Base-by-base conservation (phyloP, 345 rosid species). In the Rhodamnia rubescens region DNA sequence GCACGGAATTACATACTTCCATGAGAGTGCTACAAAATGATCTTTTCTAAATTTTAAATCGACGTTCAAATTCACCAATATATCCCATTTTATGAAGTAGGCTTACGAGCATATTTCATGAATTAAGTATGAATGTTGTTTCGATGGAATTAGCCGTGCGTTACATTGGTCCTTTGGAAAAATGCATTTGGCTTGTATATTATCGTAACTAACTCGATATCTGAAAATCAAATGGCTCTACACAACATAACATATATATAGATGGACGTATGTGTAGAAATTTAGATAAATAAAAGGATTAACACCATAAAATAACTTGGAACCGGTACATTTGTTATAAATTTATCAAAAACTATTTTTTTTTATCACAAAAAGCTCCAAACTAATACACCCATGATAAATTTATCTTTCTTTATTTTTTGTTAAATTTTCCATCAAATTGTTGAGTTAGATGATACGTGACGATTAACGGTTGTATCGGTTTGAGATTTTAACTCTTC, bases 381-480 rank as follows among this genome's bases (percentile, higher is more conserved):
- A 49, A 49, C 13, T 11, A 4, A 49, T 49, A 49, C 13, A 11
- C 51, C 10, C 11, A 3, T 10, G 13, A 49, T 2, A 49, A 49
- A 49, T 49, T 49, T 49, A 49, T 11, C 51, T 3, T 1, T 3
- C 12, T 1, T 49, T 49, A 49, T 0, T 11, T 49, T 49, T 2
- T 8, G 13, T 49, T 11, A 11, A 49, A 49, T 49, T 49, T 49
- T 49, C 13, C 1, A 1, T 49, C 4, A 49, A 49, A 49, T 49
- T 49, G 1, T 44, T 7, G 50, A 47, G 50, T 8, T 47, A 47
- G 11, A 47, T 47, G 2, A 47, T 2, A 47, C 50, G 11, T 47
- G 47, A 0, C 11, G 7, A 2, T 47, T 47, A 1, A 1, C 10
- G 11, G 11, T 1, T 47, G 3, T 8, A 47, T 47, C 8, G 9